Evolutionary conservation across 2,329 filamentous ascomycete species (phyloP).

Genomic region (Colletotrichum euphorbiae): DNA sequence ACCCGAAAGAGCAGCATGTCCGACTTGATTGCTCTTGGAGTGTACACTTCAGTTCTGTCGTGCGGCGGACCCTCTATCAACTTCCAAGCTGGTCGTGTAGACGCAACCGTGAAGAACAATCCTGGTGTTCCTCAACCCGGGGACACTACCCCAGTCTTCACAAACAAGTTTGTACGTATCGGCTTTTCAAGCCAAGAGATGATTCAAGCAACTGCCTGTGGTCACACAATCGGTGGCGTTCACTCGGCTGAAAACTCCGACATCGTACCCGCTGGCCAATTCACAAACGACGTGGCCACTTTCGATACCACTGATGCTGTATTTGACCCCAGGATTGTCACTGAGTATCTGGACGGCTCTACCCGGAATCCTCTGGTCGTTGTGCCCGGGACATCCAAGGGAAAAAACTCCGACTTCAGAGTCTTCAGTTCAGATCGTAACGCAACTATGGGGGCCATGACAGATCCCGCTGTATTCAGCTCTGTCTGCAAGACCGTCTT

Average conservation of each 20-base stretch:
- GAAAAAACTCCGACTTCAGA: slow-evolving; percentile 65
- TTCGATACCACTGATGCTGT: slow-evolving; percentile 60
- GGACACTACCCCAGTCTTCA: slow-evolving; percentile 63
- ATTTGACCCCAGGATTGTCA: slow-evolving; percentile 69
- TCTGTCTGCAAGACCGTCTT: slow-evolving; percentile 62
- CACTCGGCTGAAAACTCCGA: slow-evolving; percentile 65
- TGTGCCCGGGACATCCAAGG: slow-evolving; percentile 58
- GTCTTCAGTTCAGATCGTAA: slow-evolving; percentile 69
- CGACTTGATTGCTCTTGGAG: slow-evolving; percentile 68
- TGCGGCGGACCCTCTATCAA: slow-evolving; percentile 69
- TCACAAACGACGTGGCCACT: slow-evolving; percentile 55
- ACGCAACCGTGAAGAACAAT: slow-evolving; percentile 61
- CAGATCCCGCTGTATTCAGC: slow-evolving; percentile 57
- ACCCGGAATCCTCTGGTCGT: slow-evolving; percentile 67
- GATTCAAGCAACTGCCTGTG: slow-evolving; percentile 71
- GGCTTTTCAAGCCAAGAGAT: slow-evolving; percentile 68
- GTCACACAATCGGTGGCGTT: slow-evolving; percentile 71
- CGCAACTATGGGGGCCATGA: slow-evolving; percentile 63
- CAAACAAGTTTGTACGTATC: slow-evolving; percentile 67
- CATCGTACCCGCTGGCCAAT: slow-evolving; percentile 59
- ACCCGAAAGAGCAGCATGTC: slow-evolving; percentile 64
- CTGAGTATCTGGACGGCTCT: slow-evolving; percentile 66
- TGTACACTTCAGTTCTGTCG: slow-evolving; percentile 68
- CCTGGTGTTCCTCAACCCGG: slow-evolving; percentile 68
- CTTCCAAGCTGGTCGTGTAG: slow-evolving; percentile 64